Evolutionary conservation across 768 basidiomycete genomes (phyloP), one percentile per base, ranked within the genome.

Genomic region (Tubosaeta sp.): DNA sequence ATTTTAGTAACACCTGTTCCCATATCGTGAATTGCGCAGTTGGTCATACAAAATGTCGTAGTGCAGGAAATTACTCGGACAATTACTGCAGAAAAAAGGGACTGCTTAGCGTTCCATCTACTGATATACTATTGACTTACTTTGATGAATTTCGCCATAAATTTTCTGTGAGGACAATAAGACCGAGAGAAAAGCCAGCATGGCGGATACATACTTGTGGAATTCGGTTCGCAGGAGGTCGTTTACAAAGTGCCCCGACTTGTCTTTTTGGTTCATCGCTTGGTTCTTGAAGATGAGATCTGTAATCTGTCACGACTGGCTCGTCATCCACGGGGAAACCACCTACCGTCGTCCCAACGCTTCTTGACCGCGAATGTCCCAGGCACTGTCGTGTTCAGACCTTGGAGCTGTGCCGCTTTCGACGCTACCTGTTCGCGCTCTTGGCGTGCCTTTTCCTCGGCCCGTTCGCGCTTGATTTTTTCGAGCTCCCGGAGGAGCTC

Each of bases 211-310:
- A 52, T 53, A 91, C 90, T 85, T 90, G 74, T 94, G 92, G 66
- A 94, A 95, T 64, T 94, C 90, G 46, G 93, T 94, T 66, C 95
- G 79, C 53, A 98, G 70, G 44, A 97, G 75, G 70, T 98, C 96
- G 65, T 99, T 98, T 55, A 98, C 93, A 64, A 98, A 98, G 51
- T 88, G 85, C 12, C 86, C 84, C 3, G 75, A 70, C 64, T 84
- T 84, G 48, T 84, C 79, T 30, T 73, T 78, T 42, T 76, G 66
- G 29, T 77, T 80, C 70, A 84, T 84, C 0, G 96, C 91, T 70
- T 99, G 96, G 68, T 98, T 97, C 75, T 97, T 98, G 82, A 98
- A 98, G 63, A 98, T 94, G 48, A 96, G 75, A 69, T 99, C 93
- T 93, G 61, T 29, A 63, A 56, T 21, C 44, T 22, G 22, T 34